These are phyloP conservation scores for Fraxinus velutina DNA, from an alignment of 305 asterid genomes.

Conservation along the genomic window DNA sequence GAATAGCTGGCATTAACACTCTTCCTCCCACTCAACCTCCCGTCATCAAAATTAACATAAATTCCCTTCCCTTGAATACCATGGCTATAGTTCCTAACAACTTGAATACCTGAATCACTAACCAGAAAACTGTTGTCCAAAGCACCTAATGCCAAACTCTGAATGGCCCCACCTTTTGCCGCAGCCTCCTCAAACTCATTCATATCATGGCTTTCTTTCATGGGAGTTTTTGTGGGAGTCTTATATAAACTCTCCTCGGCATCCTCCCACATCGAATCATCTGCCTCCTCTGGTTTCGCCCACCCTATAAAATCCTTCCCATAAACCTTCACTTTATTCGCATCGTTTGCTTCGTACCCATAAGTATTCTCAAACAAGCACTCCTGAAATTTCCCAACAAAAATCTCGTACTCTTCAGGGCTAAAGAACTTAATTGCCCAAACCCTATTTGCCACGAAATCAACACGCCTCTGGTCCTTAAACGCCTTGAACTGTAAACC, in stretches of 20 bases:
- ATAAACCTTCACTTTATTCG: conserved; percentile 69
- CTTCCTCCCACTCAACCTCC: conserved; percentile 42
- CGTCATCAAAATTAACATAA: conserved; percentile 67
- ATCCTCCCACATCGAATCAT: conserved; percentile 94
- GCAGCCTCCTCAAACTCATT: conserved; percentile 84
- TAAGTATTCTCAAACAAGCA: conserved; percentile 82
- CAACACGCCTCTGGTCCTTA: conserved; percentile 72
- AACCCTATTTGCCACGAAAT: conserved; percentile 76
- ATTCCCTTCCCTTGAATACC: conserved; percentile 94
- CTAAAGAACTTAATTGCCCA: conserved; percentile 71
- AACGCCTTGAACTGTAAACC: conserved; percentile 65
- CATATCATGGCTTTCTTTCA: conserved; percentile 46
- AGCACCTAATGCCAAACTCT: conserved; percentile 92
- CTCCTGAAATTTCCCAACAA: conserved; percentile 54
- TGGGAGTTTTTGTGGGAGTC: conserved; percentile 53
- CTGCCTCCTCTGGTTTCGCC: conserved; percentile 90
- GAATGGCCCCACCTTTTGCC: conserved; percentile 54
- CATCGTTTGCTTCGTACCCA: conserved; percentile 80
- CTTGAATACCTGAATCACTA: conserved; percentile 85
- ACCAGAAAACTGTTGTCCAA: conserved; percentile 90
- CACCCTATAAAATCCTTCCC: conserved; percentile 94
- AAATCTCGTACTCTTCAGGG: conserved; percentile 51
- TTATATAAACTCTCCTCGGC: conserved; percentile 52
- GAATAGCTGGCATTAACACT: conserved; percentile 27
- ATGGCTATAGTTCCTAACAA: conserved; percentile 75